Percentiles rank a stretch among this genome's conserved stretches.
phyloP scores from a whole-genome alignment of 768 basidiomycete species.

The Mycena vulgaris region DNA sequence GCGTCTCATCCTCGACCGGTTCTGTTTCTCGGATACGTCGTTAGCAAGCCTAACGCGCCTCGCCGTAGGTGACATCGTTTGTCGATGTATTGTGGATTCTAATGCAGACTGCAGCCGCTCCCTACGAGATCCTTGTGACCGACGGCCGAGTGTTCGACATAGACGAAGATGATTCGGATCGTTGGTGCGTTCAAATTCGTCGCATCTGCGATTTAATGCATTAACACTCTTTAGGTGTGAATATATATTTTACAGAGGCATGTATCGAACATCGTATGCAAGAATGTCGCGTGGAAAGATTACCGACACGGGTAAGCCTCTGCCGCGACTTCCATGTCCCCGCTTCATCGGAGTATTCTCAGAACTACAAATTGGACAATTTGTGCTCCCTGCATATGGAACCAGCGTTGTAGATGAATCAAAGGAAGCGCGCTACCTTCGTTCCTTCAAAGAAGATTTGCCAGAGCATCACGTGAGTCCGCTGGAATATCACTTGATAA shows the following conservation, averaged over 20 bases:
- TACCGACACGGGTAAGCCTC: constrained; percentile 81
- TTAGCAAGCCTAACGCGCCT: constrained; percentile 74
- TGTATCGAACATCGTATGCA: constrained; percentile 87
- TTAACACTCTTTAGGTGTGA: constrained; percentile 75
- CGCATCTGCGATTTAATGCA: not conserved
- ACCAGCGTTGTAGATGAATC: constrained; percentile 70
- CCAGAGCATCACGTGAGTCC: constrained; percentile 76
- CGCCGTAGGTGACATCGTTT: constrained; percentile 64
- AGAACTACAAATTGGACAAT: constrained; percentile 84
- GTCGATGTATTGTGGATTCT: not conserved
- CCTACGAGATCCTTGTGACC: constrained; percentile 82
- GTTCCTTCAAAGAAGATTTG: constrained; percentile 76
- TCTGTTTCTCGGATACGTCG: constrained; percentile 87
- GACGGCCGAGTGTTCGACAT: constrained; percentile 89
- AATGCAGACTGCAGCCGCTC: constrained; percentile 64
- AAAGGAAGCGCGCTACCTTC: constrained; percentile 74
- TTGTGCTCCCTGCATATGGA: constrained; percentile 78
- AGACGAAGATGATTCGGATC: constrained; percentile 77
- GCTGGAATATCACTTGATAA: too few relatives aligned
- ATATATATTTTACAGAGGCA: constrained; percentile 88
- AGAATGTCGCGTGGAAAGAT: constrained; percentile 87
- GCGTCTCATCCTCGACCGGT: constrained; percentile 79
- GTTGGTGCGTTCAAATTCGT: constrained; percentile 66
- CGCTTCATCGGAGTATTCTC: too few relatives aligned
- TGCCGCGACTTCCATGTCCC: too few relatives aligned